Percentiles rank a stretch among this genome's conserved stretches.
These are phyloP conservation scores for Conticribra guillardii DNA, from an alignment of 108 stramenopile species.

Conservation along the genomic window DNA sequence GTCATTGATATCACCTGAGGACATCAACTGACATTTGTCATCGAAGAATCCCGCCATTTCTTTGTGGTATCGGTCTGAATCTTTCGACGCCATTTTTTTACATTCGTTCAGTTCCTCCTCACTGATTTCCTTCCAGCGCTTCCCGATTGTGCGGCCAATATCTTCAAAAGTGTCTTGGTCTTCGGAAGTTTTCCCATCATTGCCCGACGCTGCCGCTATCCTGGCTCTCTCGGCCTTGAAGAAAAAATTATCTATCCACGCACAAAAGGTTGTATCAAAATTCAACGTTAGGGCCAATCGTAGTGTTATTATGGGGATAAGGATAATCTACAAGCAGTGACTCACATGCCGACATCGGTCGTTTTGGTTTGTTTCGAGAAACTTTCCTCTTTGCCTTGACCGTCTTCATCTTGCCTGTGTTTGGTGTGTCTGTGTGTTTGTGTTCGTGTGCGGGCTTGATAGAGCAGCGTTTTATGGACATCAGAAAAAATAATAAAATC, in stretches of 20 bases:
- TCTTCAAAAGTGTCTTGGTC: not conserved
- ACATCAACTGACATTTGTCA: not conserved
- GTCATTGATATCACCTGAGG: not conserved
- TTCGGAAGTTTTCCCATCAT: not conserved
- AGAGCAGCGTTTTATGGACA: too few species aligned
- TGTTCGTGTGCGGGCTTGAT: too few species aligned
- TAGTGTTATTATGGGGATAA: not conserved
- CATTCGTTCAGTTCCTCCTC: slow-evolving; percentile 58
- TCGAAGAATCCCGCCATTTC: slow-evolving; percentile 65
- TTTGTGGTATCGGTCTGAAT: slow-evolving; percentile 70
- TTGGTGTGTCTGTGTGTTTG: too few species aligned
- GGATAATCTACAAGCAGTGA: not conserved
- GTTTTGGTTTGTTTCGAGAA: not conserved
- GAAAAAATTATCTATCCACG: not conserved
- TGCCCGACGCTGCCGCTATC: not conserved
- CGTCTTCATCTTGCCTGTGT: too few species aligned
- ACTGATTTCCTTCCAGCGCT: slow-evolving; percentile 76
- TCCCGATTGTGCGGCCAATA: slow-evolving; percentile 51
- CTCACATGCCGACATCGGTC: not conserved
- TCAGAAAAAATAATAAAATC: too few species aligned
- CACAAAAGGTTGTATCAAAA: too few species aligned
- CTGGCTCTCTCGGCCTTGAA: not conserved
- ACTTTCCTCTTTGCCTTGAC: not conserved
- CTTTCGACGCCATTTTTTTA: slow-evolving; percentile 63
- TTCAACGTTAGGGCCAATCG: too few species aligned